Evolutionary conservation across 495 filamentous ascomycete genomes (phyloP).

Genomic region (Penicillium goetzii): DNA sequence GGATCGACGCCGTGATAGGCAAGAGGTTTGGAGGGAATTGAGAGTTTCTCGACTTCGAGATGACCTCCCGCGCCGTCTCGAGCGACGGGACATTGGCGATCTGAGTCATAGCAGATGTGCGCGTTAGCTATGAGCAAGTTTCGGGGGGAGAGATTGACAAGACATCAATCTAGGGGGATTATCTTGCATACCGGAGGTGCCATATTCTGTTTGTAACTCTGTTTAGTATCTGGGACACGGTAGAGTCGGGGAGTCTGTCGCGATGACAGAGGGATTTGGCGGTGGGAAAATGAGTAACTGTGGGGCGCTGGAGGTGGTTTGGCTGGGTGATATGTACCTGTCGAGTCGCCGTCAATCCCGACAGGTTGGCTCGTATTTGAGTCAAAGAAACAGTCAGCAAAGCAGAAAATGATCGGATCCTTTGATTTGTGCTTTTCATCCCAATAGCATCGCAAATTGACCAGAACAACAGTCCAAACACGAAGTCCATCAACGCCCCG

Average conservation of each 20-base stretch:
- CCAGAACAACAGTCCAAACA: neutral
- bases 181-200: slow-evolving; percentile 40
- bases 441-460: neutral
- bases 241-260: slow-evolving; percentile 5
- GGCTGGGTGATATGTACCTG: neutral
- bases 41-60: slow-evolving; percentile 52
- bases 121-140: slow-evolving; percentile 9
- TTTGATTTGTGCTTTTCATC: neutral
- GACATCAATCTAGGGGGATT: neutral
- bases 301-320: slow-evolving; percentile 20
- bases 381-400: neutral
- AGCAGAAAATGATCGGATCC: neutral
- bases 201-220: slow-evolving; percentile 30
- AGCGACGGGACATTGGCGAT: slow-evolving; percentile 45
- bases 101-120: slow-evolving; percentile 35
- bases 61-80: slow-evolving; percentile 52
- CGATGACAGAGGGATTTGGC: slow-evolving; percentile 29
- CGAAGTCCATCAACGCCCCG: neutral
- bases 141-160: neutral
- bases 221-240: slow-evolving; percentile 7
- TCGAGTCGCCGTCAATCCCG: neutral
- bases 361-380: neutral
- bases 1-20: slow-evolving; percentile 81
- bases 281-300: slow-evolving; percentile 34
- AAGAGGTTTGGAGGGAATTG: slow-evolving; percentile 76